A percentile compares a stretch with the other conserved stretches of the same genome.
These are phyloP conservation scores for Lactifluus volemus DNA, from an alignment of 768 basidiomycete species.

Conservation along the genomic window DNA sequence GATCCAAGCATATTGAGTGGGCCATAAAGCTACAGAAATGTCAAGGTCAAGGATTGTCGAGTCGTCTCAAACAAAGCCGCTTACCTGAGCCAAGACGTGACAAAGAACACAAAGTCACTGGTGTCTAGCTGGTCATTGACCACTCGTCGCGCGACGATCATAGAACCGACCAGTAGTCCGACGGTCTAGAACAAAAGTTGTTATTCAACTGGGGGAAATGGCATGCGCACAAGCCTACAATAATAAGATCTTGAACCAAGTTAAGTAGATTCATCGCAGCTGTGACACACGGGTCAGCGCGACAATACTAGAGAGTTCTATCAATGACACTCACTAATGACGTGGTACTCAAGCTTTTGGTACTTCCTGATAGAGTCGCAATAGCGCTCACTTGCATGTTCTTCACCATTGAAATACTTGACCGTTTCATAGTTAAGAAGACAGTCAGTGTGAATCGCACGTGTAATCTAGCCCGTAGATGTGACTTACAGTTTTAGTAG, in stretches of 20 bases:
- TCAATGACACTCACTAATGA: constrained; percentile 45
- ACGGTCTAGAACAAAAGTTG: constrained; percentile 38
- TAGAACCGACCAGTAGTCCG: constrained; percentile 72
- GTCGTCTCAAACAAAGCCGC: constrained; percentile 10
- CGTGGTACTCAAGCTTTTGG: constrained; percentile 64
- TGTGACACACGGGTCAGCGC: constrained; percentile 21
- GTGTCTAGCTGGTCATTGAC: constrained; percentile 42
- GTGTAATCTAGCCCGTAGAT: constrained; percentile 41
- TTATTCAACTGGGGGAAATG: neutral
- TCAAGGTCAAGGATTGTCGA: constrained; percentile 1
- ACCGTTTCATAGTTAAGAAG: constrained; percentile 79
- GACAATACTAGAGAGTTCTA: neutral
- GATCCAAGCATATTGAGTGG: constrained; percentile 73
- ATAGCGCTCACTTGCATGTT: constrained; percentile 67
- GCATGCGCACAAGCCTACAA: constrained; percentile 35
- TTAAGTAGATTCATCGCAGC: constrained; percentile 69
- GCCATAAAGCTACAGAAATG: constrained; percentile 55
- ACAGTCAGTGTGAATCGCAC: constrained; percentile 78
- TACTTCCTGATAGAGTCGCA: constrained; percentile 62
- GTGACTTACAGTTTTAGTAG: constrained; percentile 55
- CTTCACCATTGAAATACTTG: constrained; percentile 85
- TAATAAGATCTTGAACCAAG: constrained; percentile 74
- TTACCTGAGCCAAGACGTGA: constrained; percentile 69
- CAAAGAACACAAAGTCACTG: constrained; percentile 68
- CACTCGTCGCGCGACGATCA: constrained; percentile 69